Base-by-base conservation (phyloP, 495 filamentous ascomycete species). In the Astrothelium macrocarpum region DNA sequence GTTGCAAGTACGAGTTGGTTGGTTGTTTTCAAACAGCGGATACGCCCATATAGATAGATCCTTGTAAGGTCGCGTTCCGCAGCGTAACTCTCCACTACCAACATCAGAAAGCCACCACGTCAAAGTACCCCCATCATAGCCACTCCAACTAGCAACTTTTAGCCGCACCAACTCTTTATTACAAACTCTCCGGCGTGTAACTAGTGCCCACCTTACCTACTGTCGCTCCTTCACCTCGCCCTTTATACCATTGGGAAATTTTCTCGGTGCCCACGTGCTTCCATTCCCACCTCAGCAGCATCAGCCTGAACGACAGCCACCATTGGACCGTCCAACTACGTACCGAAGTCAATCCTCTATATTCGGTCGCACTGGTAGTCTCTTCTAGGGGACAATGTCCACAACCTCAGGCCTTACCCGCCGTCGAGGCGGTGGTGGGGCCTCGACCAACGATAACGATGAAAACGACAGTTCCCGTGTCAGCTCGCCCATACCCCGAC, bases 381-480 rank as follows among this genome's bases (percentile, higher is more conserved):
- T n/a, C n/a, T n/a, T n/a, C n/a, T 9, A 32, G 14, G 16, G 5
- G 25, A n/a, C 58, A 39, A 71, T 71, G 68, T 63, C 68, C 49
- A 59, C 68, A 63, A 64, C 70, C 56, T 72, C 71, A 53, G 89
- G 89, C 74, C 81, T 91, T 71, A 91, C 88, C 71, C 84, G 89
- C 76, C 83, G 87, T 71, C 82, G 88, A 78, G 87, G 88, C 74
- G 87, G 80, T 69, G 85, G 81, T 70, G 86, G 34, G 5, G 80
- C 77, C 69, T 78, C 77, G 64, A 68, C 65, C 11, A 74, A 71
- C 70, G 78, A 76, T 14, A 83, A 81, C 62, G 73, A 73, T 46
- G 82, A 85, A 64, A 81, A 87, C 68, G 82, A 84, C 64, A 77
- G 74, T 46, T 86, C 84, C 76, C 82, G 88, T 65, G 86, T 89